Evolutionary conservation across 1,284 basidiomycete genomes (phyloP), one percentile per base, ranked within the genome.

Genomic region (Apiotrichum gracile): DNA sequence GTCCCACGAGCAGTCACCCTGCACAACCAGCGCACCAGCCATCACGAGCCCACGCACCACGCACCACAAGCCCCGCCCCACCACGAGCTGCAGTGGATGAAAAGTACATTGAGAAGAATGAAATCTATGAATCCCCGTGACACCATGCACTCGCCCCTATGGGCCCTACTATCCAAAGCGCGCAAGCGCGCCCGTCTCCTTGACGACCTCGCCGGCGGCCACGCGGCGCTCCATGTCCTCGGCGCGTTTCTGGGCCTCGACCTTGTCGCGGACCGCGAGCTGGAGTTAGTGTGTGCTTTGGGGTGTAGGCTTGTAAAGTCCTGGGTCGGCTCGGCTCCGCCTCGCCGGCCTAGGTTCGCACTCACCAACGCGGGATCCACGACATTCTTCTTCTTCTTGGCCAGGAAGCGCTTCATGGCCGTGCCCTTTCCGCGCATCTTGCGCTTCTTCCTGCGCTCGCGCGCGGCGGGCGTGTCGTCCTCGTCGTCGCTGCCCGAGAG

Each of bases 331-430:
- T n/a, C n/a, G n/a, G n/a, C n/a, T n/a, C n/a, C n/a, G n/a, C n/a
- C n/a, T n/a, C n/a, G n/a, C n/a, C n/a, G n/a, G n/a, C n/a, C n/a
- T n/a, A n/a, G n/a, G n/a, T n/a, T 35, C 47, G 27, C 19, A 80
- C 85, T 66, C 65, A 93, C 90, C 51, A 86, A 83, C 45, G 83
- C 81, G 25, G 89, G 88, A 71, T 94, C 91, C 60, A 96, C 82
- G 51, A 96, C 88, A 65, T 96, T 94, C 79, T 92, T 91, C 69
- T 88, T 83, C 73, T 91, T 87, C 61, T 73, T 73, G 77, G 91
- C 91, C 54, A 94, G 72, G 65, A 67, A 85, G 77, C 89, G 78
- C 74, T 91, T 93, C 70, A 89, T 73, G 69, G 83, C 87, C 78
- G 88, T 90, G 35, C 84, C 84, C 69, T 85, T 88, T 25, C 89